Conservation (phyloP, 352 stramenopile genomes). For the Plasmopara muralis region DNA sequence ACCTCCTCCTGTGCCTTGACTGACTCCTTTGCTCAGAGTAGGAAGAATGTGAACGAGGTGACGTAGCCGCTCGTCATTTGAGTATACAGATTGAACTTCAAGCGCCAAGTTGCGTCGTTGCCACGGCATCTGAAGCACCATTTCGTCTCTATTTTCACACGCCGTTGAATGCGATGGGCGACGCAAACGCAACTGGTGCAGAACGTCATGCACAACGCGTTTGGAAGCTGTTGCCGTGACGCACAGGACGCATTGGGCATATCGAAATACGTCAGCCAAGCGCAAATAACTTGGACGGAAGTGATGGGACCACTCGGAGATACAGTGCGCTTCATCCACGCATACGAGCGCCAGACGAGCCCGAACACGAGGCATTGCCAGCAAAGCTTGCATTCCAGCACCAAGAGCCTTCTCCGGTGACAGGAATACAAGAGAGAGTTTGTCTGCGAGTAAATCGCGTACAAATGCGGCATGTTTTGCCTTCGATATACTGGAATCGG, state of each 20-base stretch:
- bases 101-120: conserved; percentile 60
- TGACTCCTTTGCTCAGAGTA: conserved; percentile 21
- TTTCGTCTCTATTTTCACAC: conserved; percentile 25
- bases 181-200: conserved; percentile 40
- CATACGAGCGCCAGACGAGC: conserved; percentile 76
- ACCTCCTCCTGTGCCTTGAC: conserved; percentile 26
- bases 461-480: conserved; percentile 60
- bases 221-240: conserved; percentile 90
- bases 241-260: conserved; percentile 76
- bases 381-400: conserved; percentile 67
- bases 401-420: conserved; percentile 87
- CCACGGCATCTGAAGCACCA: conserved; percentile 73
- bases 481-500: conserved; percentile 33
- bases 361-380: conserved; percentile 34
- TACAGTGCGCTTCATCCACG: conserved; percentile 93
- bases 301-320: conserved; percentile 94
- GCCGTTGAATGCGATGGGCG: conserved; percentile 5
- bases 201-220: conserved; percentile 67
- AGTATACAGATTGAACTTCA: conserved; percentile 41
- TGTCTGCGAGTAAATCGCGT: conserved; percentile 48
- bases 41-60: conserved; percentile 26
- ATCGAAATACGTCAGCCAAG: conserved; percentile 43
- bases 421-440: conserved; percentile 84
- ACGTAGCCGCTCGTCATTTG: conserved; percentile 51
- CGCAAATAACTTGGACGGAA: conserved; percentile 87